phyloP scores from a whole-genome alignment of 2,329 filamentous ascomycete genomes.

The Ophiostoma montium region DNA sequence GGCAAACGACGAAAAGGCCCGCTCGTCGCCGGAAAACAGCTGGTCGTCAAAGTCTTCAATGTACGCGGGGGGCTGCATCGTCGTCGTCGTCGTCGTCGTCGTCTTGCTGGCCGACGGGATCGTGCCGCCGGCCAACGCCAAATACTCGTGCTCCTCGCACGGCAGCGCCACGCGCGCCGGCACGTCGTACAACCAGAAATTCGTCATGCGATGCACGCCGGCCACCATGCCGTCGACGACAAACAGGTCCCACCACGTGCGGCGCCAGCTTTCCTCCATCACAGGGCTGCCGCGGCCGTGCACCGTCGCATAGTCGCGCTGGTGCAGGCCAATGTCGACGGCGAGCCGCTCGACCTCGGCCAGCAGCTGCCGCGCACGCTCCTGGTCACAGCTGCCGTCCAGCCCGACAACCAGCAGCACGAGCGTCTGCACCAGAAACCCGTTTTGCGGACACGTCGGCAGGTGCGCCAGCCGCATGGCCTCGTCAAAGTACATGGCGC shows the following conservation, averaged over 20 bases:
- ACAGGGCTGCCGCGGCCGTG: conserved; percentile 51
- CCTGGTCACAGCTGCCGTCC: conserved; percentile 60
- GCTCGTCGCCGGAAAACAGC: conserved; percentile 57
- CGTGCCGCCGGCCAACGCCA: conserved; percentile 40
- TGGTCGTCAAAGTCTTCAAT: conserved; percentile 63
- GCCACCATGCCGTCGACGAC: conserved; percentile 76
- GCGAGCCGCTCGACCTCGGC: conserved; percentile 55
- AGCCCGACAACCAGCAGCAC: conserved; percentile 64
- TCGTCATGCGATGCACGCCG: conserved; percentile 59
- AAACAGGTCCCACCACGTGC: conserved; percentile 83
- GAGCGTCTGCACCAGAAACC: conserved; percentile 62
- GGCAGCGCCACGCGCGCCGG: conserved; percentile 57
- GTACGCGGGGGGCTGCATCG: too few species aligned
- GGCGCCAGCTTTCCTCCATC: conserved; percentile 68
- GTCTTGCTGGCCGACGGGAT: too few species aligned
- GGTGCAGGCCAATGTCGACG: conserved; percentile 63
- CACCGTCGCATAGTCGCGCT: conserved; percentile 47
- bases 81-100: too few species aligned
- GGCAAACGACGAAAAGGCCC: conserved; percentile 67
- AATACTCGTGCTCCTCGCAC: conserved; percentile 67
- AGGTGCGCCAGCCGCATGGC: conserved; percentile 37
- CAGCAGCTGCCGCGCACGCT: conserved; percentile 53
- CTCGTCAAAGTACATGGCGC: conserved; percentile 42
- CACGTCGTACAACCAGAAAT: conserved; percentile 55
- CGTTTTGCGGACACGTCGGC: conserved; percentile 33